These are phyloP conservation scores for Decorospora gaudefroyi DNA, from an alignment of 2,329 filamentous ascomycete genomes.

Conservation along the genomic window DNA sequence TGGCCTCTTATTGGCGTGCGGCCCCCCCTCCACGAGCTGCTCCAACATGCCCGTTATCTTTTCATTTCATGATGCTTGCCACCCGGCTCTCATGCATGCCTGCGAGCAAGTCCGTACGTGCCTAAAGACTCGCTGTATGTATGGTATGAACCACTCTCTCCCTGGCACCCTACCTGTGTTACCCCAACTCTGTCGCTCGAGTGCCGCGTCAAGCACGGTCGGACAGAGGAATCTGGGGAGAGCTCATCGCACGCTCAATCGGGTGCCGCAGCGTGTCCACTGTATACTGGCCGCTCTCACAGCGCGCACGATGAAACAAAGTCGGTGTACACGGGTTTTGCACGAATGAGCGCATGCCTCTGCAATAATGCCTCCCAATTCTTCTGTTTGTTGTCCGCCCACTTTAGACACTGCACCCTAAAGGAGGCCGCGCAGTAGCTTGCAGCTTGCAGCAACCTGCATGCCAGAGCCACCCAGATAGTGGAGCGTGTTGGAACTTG, in stretches of 20 bases:
- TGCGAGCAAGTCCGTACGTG: no score
- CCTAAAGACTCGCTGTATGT: no score
- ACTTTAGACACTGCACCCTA: slow-evolving; percentile 14
- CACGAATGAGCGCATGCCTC: slow-evolving; percentile 22
- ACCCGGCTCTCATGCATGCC: slow-evolving; percentile 7
- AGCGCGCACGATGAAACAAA: slow-evolving; percentile 37
- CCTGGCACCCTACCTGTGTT: slow-evolving; percentile 9
- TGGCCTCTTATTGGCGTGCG: slow-evolving; percentile 32
- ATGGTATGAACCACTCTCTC: slow-evolving; percentile 5
- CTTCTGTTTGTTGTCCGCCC: slow-evolving; percentile 33
- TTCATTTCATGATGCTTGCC: slow-evolving; percentile 31
- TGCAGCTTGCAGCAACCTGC: slow-evolving; percentile 29
- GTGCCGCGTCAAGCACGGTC: slow-evolving; percentile 27
- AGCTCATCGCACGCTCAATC: slow-evolving; percentile 28
- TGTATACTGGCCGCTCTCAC: slow-evolving; percentile 20
- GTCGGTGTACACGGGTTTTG: slow-evolving; percentile 34
- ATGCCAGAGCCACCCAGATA: slow-evolving; percentile 29
- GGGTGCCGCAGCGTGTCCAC: not conserved
- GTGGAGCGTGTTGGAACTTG: slow-evolving; percentile 28
- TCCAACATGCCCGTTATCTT: slow-evolving; percentile 30
- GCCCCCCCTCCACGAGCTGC: slow-evolving; percentile 15
- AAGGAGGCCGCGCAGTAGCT: slow-evolving; percentile 32
- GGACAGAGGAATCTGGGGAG: slow-evolving; percentile 38
- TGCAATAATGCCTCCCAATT: slow-evolving; percentile 18
- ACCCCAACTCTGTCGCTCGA: slow-evolving; percentile 25